These are phyloP conservation scores for Suhomyces coccinellae DNA, from an alignment of 1,139 yeast species.

Conservation along the genomic window DNA sequence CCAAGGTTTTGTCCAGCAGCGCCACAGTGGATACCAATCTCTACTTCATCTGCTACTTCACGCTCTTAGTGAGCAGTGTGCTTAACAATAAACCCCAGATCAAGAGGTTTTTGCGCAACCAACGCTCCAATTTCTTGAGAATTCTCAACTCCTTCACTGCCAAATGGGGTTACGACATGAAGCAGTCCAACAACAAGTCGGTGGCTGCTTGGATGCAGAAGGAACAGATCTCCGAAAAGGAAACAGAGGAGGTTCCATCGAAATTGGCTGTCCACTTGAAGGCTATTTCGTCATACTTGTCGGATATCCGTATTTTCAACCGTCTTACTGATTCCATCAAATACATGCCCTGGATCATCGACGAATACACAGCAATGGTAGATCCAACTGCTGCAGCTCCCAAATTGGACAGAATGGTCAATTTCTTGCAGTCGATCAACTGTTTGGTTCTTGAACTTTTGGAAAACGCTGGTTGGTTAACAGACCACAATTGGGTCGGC, in stretches of 20 bases:
- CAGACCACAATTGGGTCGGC: constrained; percentile 56
- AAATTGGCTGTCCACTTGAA: constrained; percentile 42
- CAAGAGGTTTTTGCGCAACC: constrained; percentile 30
- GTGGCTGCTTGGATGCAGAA: constrained; percentile 6
- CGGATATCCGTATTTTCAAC: constrained; percentile 56
- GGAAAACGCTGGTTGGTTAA: constrained; percentile 59
- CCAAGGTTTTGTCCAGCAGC: constrained; percentile 38
- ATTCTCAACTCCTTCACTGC: constrained; percentile 17
- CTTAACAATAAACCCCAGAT: constrained; percentile 42
- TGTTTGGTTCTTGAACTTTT: constrained; percentile 49
- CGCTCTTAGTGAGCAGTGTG: constrained; percentile 41
- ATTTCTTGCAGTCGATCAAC: constrained; percentile 43
- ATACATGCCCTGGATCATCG: constrained; percentile 51
- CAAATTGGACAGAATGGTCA: constrained; percentile 35
- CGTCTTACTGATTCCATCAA: constrained; percentile 54
- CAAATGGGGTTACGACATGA: constrained; percentile 20
- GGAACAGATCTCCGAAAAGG: constrained; percentile 1
- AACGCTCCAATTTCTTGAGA: constrained; percentile 25
- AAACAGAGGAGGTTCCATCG: constrained; percentile 18
- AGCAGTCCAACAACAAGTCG: constrained; percentile 18
- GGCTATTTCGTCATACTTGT: constrained; percentile 44
- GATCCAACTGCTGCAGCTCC: constrained; percentile 30
- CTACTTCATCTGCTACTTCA: constrained; percentile 47
- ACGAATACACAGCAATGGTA: constrained; percentile 34
- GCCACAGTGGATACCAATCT: constrained; percentile 43